Conservation (phyloP, 805 yeast species). For the Candida easanensis region DNA sequence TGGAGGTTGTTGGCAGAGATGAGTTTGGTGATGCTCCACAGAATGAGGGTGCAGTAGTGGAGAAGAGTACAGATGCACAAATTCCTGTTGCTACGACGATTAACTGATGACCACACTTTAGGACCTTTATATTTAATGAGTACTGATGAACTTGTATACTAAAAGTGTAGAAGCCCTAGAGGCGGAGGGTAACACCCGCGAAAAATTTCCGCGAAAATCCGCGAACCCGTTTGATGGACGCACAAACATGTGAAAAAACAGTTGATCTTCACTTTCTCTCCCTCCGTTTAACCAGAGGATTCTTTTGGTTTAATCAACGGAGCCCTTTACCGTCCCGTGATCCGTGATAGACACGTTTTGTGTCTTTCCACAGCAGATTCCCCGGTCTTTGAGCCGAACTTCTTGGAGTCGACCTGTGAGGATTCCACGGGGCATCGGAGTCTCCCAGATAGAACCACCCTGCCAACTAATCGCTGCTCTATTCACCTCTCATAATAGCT, state of each 20-base stretch:
- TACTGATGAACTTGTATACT: background rate
- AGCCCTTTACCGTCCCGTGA: background rate
- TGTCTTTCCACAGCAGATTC: background rate
- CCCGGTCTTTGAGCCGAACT: background rate
- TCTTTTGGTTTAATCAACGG: background rate
- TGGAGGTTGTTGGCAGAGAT: slow-evolving; percentile 18
- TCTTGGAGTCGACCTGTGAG: background rate
- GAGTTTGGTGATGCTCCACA: slow-evolving; percentile 8
- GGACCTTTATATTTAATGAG: slow-evolving; percentile 3
- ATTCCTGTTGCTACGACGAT: slow-evolving; percentile 14
- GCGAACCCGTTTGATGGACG: background rate
- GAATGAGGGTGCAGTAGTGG: slow-evolving; percentile 16
- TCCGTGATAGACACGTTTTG: slow-evolving; percentile 1
- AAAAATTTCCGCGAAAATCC: too few species aligned
- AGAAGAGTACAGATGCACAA: slow-evolving; percentile 10
- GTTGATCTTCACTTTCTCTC: background rate
- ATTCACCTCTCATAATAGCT: slow-evolving; percentile 13
- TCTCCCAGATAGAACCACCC: slow-evolving; percentile 1
- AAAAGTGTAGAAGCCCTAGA: too few species aligned
- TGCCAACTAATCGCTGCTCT: slow-evolving; percentile 21
- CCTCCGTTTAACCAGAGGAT: background rate
- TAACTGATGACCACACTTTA: slow-evolving; percentile 4
- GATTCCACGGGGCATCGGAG: background rate
- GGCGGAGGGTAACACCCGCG: background rate
- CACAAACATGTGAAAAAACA: background rate